Percentiles rank a stretch among this genome's conserved stretches.
Conservation (phyloP, 352 stramenopile species). For the Globisporangium spiculum region DNA sequence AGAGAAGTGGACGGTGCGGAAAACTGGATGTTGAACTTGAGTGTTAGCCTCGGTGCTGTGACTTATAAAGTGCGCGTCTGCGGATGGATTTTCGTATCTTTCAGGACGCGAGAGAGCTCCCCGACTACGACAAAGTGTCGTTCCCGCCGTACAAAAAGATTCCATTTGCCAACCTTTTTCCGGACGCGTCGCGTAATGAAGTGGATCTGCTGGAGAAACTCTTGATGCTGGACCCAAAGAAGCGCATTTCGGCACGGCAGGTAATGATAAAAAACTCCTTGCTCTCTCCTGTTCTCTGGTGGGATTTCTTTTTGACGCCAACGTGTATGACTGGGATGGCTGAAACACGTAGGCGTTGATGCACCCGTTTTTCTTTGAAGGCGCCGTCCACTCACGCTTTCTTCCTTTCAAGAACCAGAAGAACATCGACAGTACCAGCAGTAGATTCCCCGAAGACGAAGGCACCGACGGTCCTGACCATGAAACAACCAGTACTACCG, state of each 20-base stretch:
- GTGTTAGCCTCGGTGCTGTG: background rate
- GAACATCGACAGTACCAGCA: background rate
- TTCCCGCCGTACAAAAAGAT: conserved; percentile 58
- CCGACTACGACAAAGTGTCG: conserved; percentile 69
- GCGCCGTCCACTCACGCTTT: conserved; percentile 23
- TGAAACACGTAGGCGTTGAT: conserved; percentile 23
- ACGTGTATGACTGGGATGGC: background rate
- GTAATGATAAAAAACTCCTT: conserved; percentile 16
- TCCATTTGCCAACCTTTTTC: conserved; percentile 40
- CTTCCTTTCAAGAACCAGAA: conserved; percentile 8
- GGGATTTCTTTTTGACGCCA: background rate
- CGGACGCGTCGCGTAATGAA: conserved; percentile 32
- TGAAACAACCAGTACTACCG: no score
- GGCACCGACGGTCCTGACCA: background rate
- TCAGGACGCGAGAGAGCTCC: conserved; percentile 38
- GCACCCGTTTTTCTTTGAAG: conserved; percentile 50
- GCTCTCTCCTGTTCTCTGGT: background rate
- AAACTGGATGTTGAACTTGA: background rate
- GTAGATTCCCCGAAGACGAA: background rate
- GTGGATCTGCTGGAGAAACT: conserved; percentile 54
- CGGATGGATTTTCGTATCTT: background rate
- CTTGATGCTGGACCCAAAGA: conserved; percentile 30
- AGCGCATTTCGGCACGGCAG: conserved; percentile 40
- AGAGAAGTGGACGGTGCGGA: conserved; percentile 48
- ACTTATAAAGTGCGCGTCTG: background rate